These are phyloP conservation scores for Penicillium longicatenatum DNA, from an alignment of 495 filamentous ascomycete species.

Conservation along the genomic window DNA sequence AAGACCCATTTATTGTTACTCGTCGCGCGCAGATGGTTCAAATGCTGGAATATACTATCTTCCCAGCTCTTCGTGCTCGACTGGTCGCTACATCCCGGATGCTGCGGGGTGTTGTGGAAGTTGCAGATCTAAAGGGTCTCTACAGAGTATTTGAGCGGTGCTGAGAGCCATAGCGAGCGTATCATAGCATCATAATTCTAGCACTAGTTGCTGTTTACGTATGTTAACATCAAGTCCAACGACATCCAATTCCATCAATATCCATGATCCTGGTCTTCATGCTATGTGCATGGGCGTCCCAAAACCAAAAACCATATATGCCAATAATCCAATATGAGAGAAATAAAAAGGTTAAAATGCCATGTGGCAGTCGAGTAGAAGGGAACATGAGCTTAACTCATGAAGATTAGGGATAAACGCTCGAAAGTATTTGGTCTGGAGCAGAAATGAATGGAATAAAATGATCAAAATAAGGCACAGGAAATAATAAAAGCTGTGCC, in stretches of 20 bases:
- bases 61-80: conserved; percentile 81
- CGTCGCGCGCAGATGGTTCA: conserved; percentile 66
- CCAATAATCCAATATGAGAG: neutral
- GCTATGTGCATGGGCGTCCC: neutral
- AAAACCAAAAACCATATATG: neutral
- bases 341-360: neutral
- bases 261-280: neutral
- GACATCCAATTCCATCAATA: neutral
- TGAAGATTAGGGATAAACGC: neutral
- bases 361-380: neutral
- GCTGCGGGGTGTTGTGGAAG: conserved; percentile 79
- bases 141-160: conserved; percentile 98
- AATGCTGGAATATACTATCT: conserved; percentile 81
- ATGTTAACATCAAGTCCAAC: too few species aligned
- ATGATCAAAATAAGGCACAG: neutral
- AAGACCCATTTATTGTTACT: conserved; percentile 53
- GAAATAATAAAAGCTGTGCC: neutral
- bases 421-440: neutral
- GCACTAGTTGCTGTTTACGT: neutral
- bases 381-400: neutral
- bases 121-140: conserved; percentile 90
- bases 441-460: neutral
- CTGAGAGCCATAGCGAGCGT: conserved; percentile 41
- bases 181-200: neutral
- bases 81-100: conserved; percentile 81